Conservation (phyloP, 129 eudicot genomes). For the Chrysanthemum lavandulifolium region DNA sequence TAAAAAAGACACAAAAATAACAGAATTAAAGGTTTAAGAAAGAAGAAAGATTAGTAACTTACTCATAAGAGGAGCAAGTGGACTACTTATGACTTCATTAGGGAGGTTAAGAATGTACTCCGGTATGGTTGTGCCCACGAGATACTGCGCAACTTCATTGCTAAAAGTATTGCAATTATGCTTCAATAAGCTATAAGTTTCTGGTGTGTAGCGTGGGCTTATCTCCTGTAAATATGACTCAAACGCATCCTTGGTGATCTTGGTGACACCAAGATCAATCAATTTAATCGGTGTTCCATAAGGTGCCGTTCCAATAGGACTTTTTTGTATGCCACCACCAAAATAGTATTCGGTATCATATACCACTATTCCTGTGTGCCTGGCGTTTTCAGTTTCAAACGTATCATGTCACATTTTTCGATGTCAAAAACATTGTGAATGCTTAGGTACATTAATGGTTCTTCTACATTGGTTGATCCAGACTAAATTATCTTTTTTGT, state of each 20-base stretch:
- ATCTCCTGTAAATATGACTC: slow-evolving; percentile 68
- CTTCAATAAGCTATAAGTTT: slow-evolving; percentile 66
- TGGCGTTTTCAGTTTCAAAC: slow-evolving; percentile 9
- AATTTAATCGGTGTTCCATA: slow-evolving; percentile 72
- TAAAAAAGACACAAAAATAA: no score
- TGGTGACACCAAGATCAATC: slow-evolving; percentile 74
- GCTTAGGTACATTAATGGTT: neutral
- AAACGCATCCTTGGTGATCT: slow-evolving; percentile 63
- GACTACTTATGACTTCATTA: slow-evolving; percentile 72
- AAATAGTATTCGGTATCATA: slow-evolving; percentile 80
- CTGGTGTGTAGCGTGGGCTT: slow-evolving; percentile 75
- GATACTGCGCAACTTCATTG: slow-evolving; percentile 84
- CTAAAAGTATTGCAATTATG: slow-evolving; percentile 91
- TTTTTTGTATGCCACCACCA: slow-evolving; percentile 76
- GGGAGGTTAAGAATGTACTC: slow-evolving; percentile 86
- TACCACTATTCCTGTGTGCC: slow-evolving; percentile 66
- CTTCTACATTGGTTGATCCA: neutral
- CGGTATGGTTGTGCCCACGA: slow-evolving; percentile 66
- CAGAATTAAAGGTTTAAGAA: neutral
- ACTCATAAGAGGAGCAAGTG: slow-evolving; percentile 72
- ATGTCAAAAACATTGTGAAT: slow-evolving; percentile 10
- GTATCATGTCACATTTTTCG: slow-evolving; percentile 2
- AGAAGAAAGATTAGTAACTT: slow-evolving; percentile 29
- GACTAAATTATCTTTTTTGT: no score
- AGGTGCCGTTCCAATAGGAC: slow-evolving; percentile 61